Conservation (phyloP, 2,329 filamentous ascomycete genomes). For the Pseudogymnoascus sp. region DNA sequence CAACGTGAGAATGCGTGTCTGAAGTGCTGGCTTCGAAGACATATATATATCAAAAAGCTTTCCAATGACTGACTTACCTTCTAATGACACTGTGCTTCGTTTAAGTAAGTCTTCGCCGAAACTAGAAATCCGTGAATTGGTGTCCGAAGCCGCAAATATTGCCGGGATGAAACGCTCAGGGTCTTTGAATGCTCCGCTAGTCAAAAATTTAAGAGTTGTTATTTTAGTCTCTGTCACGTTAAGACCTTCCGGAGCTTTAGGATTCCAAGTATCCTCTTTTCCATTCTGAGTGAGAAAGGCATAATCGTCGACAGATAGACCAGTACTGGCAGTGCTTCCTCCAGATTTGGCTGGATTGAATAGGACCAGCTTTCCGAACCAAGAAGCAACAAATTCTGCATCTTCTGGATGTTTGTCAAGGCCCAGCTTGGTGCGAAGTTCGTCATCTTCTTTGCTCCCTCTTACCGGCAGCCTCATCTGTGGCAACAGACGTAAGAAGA, state of each 20-base stretch:
- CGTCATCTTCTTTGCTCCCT: conserved; percentile 68
- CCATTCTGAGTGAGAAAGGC: conserved; percentile 58
- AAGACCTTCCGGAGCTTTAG: conserved; percentile 48
- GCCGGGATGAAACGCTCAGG: conserved; percentile 76
- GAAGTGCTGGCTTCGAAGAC: conserved; percentile 61
- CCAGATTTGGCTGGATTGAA: conserved; percentile 32
- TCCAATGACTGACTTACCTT: conserved; percentile 54
- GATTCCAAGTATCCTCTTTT: conserved; percentile 62
- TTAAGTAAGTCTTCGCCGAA: conserved; percentile 87
- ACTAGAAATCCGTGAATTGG: conserved; percentile 72
- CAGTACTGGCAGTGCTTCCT: conserved; percentile 34
- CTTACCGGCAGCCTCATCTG: conserved; percentile 64
- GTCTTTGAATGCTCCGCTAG: conserved; percentile 79
- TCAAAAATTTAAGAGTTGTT: conserved; percentile 61
- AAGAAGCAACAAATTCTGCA: conserved; percentile 61
- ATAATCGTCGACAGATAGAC: conserved; percentile 57
- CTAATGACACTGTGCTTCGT: conserved; percentile 64
- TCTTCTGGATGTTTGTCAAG: conserved; percentile 56
- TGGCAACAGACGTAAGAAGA: conserved; percentile 68
- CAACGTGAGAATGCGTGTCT: conserved; percentile 66
- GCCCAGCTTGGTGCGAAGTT: conserved; percentile 57
- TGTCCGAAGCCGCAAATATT: conserved; percentile 72
- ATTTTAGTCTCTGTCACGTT: conserved; percentile 64
- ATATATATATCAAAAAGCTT: conserved; percentile 67
- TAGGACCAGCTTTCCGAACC: conserved; percentile 71